Evolutionary conservation across 179 eudicot species (phyloP).

Genomic region (Spinacia oleracea): DNA sequence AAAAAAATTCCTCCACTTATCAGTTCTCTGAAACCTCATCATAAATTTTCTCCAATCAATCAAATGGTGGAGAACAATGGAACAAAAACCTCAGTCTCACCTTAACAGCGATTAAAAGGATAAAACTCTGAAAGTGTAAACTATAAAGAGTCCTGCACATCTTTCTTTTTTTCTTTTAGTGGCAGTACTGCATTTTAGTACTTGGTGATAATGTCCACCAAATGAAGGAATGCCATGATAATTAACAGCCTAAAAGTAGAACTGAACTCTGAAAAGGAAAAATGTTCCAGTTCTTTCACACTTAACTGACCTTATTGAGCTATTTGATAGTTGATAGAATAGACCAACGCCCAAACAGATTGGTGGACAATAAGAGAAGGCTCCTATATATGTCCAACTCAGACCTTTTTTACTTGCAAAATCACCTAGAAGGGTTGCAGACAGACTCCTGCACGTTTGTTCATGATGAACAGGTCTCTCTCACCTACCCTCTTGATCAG

Average conservation of each 20-base stretch:
- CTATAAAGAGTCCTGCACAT: not conserved
- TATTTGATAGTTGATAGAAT: too few relatives aligned
- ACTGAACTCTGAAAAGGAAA: too few relatives aligned
- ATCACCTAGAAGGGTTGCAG: not conserved
- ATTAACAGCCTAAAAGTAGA: not conserved
- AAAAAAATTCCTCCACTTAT: not conserved
- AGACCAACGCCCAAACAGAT: too few relatives aligned
- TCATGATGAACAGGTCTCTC: too few relatives aligned
- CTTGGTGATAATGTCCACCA: not conserved
- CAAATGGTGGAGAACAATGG: not conserved
- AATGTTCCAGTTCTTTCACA: too few relatives aligned
- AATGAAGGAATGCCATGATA: not conserved
- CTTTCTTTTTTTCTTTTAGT: too few relatives aligned
- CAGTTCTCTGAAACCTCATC: not conserved
- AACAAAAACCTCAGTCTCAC: not conserved
- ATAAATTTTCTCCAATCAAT: not conserved
- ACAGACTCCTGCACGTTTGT: not conserved
- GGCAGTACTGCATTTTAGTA: too few relatives aligned
- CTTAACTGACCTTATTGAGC: too few relatives aligned
- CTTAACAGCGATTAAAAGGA: too few relatives aligned
- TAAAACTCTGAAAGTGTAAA: too few relatives aligned
- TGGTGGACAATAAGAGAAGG: too few relatives aligned
- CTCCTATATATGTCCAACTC: not conserved
- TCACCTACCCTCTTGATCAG: too few relatives aligned
- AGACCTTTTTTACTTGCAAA: not conserved